Evolutionary conservation across 495 filamentous ascomycete species (phyloP).

Genomic region (Lasiosphaeriaceae sp.): DNA sequence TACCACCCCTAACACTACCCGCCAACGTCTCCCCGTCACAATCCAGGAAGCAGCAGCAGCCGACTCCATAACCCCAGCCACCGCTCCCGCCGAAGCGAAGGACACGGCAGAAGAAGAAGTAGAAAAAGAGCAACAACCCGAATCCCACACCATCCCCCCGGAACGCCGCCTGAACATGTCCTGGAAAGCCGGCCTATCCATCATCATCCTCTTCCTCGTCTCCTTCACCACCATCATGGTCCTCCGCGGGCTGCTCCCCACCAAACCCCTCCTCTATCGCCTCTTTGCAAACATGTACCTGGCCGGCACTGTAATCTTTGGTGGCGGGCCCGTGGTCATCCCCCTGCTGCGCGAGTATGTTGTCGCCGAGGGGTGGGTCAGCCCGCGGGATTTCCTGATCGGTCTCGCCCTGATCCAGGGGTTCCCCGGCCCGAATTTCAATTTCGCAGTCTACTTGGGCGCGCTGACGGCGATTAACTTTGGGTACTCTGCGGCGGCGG

Average conservation of each 20-base stretch:
- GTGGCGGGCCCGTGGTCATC: slow-evolving; percentile 82
- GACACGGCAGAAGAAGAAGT: too few relatives aligned
- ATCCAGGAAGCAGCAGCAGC: background rate
- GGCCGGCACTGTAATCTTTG: slow-evolving; percentile 83
- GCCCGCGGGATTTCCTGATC: slow-evolving; percentile 73
- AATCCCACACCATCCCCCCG: slow-evolving; percentile 38
- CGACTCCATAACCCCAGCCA: too few relatives aligned
- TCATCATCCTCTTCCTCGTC: slow-evolving; percentile 52
- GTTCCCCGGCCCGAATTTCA: slow-evolving; percentile 86
- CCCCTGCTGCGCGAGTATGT: slow-evolving; percentile 76
- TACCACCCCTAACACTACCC: too few relatives aligned
- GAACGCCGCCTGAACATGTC: slow-evolving; percentile 35
- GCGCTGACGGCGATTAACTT: slow-evolving; percentile 48
- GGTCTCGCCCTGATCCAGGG: slow-evolving; percentile 80
- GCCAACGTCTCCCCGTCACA: too few relatives aligned
- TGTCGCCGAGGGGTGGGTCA: slow-evolving; percentile 76
- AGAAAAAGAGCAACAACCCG: too few relatives aligned
- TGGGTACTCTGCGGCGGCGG: slow-evolving; percentile 27
- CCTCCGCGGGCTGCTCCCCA: slow-evolving; percentile 41
- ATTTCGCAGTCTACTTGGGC: slow-evolving; percentile 78
- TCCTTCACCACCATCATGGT: slow-evolving; percentile 62
- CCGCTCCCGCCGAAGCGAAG: too few relatives aligned
- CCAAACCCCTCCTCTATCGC: slow-evolving; percentile 47
- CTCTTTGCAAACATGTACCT: slow-evolving; percentile 82
- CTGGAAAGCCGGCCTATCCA: slow-evolving; percentile 44